Percentiles rank a stretch among this genome's conserved stretches.
phyloP scores from a whole-genome alignment of 2,329 filamentous ascomycete species.

The Bisporella sp. region DNA sequence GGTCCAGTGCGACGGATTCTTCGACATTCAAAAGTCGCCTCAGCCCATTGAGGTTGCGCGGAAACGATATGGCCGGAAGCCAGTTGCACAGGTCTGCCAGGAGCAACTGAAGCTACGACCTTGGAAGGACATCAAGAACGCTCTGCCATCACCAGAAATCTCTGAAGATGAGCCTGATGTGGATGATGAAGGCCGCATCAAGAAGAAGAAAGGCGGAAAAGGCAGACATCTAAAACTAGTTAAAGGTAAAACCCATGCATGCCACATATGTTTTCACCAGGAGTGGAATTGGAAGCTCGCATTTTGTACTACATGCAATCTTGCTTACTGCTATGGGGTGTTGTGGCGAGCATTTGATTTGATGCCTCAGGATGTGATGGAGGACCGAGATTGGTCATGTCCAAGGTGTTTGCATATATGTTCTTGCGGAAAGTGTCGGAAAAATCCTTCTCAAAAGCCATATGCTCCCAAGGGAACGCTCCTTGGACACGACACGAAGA shows the following conservation, averaged over 20 bases:
- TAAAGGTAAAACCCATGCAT: constrained; percentile 47
- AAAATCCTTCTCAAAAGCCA: constrained; percentile 59
- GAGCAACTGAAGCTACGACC: constrained; percentile 75
- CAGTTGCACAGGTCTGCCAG: constrained; percentile 88
- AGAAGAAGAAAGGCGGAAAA: constrained; percentile 41
- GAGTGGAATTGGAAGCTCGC: constrained; percentile 83
- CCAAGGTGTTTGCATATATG: constrained; percentile 82
- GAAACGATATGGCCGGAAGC: constrained; percentile 62
- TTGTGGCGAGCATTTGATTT: constrained; percentile 88
- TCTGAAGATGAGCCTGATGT: constrained; percentile 49
- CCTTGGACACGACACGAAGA: constrained; percentile 84
- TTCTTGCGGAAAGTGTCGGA: constrained; percentile 73
- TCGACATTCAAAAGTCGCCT: constrained; percentile 59
- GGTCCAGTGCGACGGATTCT: constrained; percentile 62
- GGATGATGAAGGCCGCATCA: constrained; percentile 54
- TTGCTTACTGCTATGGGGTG: constrained; percentile 87
- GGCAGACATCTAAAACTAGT: constrained; percentile 35
- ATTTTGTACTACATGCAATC: constrained; percentile 67
- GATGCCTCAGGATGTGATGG: constrained; percentile 76
- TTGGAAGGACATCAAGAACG: constrained; percentile 66
- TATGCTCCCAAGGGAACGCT: constrained; percentile 84
- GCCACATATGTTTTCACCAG: constrained; percentile 77
- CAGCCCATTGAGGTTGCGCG: constrained; percentile 65
- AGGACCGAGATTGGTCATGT: constrained; percentile 78
- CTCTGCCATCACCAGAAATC: constrained; percentile 29